phyloP scores from a whole-genome alignment of 805 yeast species.

The Suhomyces pyralidae region DNA sequence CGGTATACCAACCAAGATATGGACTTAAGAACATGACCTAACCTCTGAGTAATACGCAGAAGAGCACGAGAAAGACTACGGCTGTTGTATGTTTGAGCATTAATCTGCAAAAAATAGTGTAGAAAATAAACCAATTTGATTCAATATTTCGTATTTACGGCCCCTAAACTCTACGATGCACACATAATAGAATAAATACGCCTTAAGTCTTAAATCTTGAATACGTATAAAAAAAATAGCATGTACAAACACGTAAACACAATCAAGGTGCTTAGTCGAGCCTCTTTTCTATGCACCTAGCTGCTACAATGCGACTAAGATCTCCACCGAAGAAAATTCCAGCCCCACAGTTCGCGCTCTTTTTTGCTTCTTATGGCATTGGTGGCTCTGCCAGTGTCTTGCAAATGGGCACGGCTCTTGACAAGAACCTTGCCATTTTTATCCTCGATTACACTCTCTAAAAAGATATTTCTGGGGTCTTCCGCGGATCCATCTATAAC shows the following conservation, averaged over 20 bases:
- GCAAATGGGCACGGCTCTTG: slow-evolving; percentile 50
- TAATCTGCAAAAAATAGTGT: background rate
- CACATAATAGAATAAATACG: background rate
- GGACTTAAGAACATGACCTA: background rate
- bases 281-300: background rate
- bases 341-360: background rate
- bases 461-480: slow-evolving; percentile 28
- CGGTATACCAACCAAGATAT: background rate
- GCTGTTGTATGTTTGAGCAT: background rate
- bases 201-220: background rate
- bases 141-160: background rate
- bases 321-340: background rate
- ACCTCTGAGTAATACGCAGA: background rate
- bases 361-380: slow-evolving; percentile 4
- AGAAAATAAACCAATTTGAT: background rate
- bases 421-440: slow-evolving; percentile 56
- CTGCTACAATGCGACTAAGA: background rate
- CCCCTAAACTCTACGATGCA: background rate
- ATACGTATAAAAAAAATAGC: background rate
- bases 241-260: background rate
- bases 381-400: slow-evolving; percentile 33
- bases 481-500: slow-evolving; percentile 22
- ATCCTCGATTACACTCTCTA: slow-evolving; percentile 53
- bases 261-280: background rate
- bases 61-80: background rate